Base-by-base conservation (phyloP, 495 filamentous ascomycete species). In the Parachaetomium inaequale region DNA sequence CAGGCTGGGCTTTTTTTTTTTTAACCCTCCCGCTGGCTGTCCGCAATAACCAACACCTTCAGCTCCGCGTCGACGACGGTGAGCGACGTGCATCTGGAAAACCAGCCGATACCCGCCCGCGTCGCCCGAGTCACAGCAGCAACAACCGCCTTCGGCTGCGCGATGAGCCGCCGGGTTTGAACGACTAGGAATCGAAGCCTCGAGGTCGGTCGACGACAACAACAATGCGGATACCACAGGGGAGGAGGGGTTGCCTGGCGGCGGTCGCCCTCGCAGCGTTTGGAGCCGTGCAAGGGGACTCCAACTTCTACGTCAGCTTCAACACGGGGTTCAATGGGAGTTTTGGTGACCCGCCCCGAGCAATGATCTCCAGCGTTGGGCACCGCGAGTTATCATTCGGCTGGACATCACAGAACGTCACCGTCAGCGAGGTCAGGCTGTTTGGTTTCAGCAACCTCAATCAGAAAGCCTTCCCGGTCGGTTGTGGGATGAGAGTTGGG, bases 161-260 rank as follows among this genome's bases (percentile, higher is more conserved):
- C 58, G 17, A 65, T 65, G 63, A 58, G 1, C 42, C 42, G 7
- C 43, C 25, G 29, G 17, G 10, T 40, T n/a, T 59, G 40, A 63
- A 34, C 31, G 25, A 38, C 23, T 4, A 28, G 15, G n/a, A 5
- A 25, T 34, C 23, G 34, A 32, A 47, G 8, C n/a, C 29, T n/a
- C n/a, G 50, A 46, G 43, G 42, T 34, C 32, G 36, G 50, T 11
- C 23, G 58, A 54, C 47, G 51, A 54, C 47, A 23, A 58, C 40
- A 21, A 55, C n/a, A n/a, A 71, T 71, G 67, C 45, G 66, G 55
- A 67, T 66, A 66, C 52, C 51, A n/a, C n/a, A n/a, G 14, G 19
- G 40, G 40, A 15, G 25, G 58, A 28, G 46, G 50, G 36, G 42
- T 17, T 71, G 69, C 60, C 58, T 67, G 38, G 64, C 61, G 17